Conservation (phyloP, 805 yeast species). For the Wickerhamiella musiphila region DNA sequence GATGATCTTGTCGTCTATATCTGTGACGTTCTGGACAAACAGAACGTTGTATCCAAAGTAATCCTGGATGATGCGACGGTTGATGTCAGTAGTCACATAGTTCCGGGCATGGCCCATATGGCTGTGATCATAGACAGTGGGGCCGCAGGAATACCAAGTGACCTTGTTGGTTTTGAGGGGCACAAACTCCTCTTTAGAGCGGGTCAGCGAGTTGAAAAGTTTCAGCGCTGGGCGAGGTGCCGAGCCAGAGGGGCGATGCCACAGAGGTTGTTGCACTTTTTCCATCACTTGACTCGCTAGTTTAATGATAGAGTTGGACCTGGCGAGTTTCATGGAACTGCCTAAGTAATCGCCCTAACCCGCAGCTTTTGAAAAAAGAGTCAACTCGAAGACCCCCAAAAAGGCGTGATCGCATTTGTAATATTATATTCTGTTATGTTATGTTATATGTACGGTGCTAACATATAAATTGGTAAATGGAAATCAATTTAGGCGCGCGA, state of each 20-base stretch:
- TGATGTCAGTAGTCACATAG: slow-evolving; percentile 85
- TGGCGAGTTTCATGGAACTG: no score
- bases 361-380: no score
- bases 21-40: slow-evolving; percentile 96
- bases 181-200: slow-evolving; percentile 61
- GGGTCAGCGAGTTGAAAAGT: slow-evolving; percentile 68
- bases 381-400: no score
- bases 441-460: no score
- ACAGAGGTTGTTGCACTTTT: slow-evolving; percentile 31
- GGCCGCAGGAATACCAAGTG: slow-evolving; percentile 96
- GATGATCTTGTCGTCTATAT: slow-evolving; percentile 93
- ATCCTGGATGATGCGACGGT: slow-evolving; percentile 73
- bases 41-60: slow-evolving; percentile 79
- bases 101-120: slow-evolving; percentile 99
- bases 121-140: slow-evolving; percentile 88
- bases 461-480: no score
- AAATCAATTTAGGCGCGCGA: no score
- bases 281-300: no score
- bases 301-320: no score
- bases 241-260: slow-evolving; percentile 27
- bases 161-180: slow-evolving; percentile 46
- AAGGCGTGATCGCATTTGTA: no score
- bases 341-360: no score
- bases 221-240: slow-evolving; percentile 31
- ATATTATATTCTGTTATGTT: no score